These are phyloP conservation scores for Kodamaea neixiangensis DNA, from an alignment of 805 yeast genomes.

Conservation along the genomic window DNA sequence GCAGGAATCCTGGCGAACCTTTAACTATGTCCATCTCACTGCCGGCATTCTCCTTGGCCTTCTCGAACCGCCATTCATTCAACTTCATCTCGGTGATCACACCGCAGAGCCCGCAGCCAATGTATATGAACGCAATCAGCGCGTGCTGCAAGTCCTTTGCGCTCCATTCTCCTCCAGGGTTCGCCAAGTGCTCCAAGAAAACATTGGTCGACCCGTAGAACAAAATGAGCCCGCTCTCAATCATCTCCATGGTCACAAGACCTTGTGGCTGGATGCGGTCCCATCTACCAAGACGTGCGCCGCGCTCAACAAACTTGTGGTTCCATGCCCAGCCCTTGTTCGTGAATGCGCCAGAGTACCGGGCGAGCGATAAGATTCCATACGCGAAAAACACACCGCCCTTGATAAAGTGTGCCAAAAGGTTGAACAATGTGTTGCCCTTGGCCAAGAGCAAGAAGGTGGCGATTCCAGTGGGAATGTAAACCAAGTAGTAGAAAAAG, in stretches of 20 bases:
- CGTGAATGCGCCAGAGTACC: constrained; percentile 82
- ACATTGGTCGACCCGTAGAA: constrained; percentile 89
- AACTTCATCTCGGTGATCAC: constrained; percentile 72
- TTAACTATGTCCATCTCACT: constrained; percentile 15
- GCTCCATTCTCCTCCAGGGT: constrained; percentile 77
- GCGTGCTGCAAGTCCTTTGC: constrained; percentile 89
- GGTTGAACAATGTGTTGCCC: constrained; percentile 67
- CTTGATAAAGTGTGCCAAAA: constrained; percentile 93
- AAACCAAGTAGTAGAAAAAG: constrained; percentile 58
- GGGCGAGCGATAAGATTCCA: constrained; percentile 79
- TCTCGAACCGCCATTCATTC: constrained; percentile 57
- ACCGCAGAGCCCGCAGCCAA: constrained; percentile 94
- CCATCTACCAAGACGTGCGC: constrained; percentile 29
- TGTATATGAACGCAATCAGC: constrained; percentile 86
- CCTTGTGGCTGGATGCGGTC: constrained; percentile 42
- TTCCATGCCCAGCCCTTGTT: constrained; percentile 94
- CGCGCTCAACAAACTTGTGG: constrained; percentile 21
- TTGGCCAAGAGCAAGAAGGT: constrained; percentile 71
- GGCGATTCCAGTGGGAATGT: constrained; percentile 62
- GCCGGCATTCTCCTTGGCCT: constrained; percentile 26
- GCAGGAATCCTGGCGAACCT: constrained; percentile 73
- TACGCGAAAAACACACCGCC: constrained; percentile 84
- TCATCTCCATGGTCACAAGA: constrained; percentile 77
- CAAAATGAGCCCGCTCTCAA: constrained; percentile 77
- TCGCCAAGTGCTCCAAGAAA: constrained; percentile 79